Conservation (phyloP, 2,329 filamentous ascomycete genomes). For the Elsinoe arachidis region DNA sequence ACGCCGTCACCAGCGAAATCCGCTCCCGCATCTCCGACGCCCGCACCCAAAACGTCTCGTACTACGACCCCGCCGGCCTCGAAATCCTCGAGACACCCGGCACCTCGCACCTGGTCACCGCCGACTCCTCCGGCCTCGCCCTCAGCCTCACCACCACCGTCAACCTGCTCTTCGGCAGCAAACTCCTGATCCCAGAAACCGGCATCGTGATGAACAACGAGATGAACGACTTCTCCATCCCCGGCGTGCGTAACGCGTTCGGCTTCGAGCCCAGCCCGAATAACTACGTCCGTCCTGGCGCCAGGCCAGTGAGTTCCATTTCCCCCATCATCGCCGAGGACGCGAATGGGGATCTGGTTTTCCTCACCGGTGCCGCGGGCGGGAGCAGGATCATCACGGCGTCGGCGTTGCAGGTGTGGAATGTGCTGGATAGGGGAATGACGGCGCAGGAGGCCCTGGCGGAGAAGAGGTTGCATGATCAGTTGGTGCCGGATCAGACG, state of each 20-base stretch:
- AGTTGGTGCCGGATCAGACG: conserved; percentile 63
- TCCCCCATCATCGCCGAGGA: conserved; percentile 68
- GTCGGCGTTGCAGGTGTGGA: conserved; percentile 64
- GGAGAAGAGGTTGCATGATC: conserved; percentile 67
- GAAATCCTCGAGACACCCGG: conserved; percentile 63
- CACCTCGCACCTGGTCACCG: conserved; percentile 64
- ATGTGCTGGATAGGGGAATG: conserved; percentile 59
- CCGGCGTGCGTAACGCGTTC: conserved; percentile 67
- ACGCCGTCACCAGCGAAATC: conserved; percentile 50
- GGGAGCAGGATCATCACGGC: conserved; percentile 76
- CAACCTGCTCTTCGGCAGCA: conserved; percentile 76
- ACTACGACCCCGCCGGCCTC: conserved; percentile 62
- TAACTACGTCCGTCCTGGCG: conserved; percentile 74
- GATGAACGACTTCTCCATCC: conserved; percentile 74
- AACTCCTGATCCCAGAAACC: conserved; percentile 69
- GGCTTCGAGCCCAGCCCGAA: conserved; percentile 70
- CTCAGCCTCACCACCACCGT: conserved; percentile 79
- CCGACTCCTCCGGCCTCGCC: conserved; percentile 65
- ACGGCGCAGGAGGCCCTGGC: conserved; percentile 54
- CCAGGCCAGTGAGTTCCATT: conserved; percentile 76
- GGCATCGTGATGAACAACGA: conserved; percentile 64
- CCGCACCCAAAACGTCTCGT: conserved; percentile 60
- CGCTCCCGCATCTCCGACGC: conserved; percentile 62
- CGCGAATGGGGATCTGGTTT: conserved; percentile 55
- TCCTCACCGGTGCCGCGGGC: conserved; percentile 66